A percentile compares a stretch with the other conserved stretches of the same genome.
These are phyloP conservation scores for Cryptosporidium sp. DNA, from an alignment of 169 alveolate species.

Conservation along the genomic window DNA sequence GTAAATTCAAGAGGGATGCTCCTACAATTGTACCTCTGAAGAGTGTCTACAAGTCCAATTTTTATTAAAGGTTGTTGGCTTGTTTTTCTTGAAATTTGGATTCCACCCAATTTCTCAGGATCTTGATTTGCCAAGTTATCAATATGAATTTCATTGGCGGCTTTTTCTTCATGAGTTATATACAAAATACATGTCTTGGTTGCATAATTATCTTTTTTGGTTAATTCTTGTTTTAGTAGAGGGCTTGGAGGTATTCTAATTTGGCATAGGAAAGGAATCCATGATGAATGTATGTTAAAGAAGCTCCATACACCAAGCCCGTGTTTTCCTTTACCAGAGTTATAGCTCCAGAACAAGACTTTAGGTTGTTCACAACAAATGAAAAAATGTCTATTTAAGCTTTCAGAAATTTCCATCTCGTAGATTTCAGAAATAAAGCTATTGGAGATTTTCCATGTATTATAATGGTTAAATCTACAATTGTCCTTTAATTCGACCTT, in stretches of 20 bases:
- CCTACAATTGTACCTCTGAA: slow-evolving; percentile 54
- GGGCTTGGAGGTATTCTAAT: slow-evolving; percentile 1
- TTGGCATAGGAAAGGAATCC: slow-evolving; percentile 48
- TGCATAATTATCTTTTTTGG: not conserved
- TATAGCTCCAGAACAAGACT: slow-evolving; percentile 39
- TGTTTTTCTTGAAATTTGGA: not conserved
- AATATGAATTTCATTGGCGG: not conserved
- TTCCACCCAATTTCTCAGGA: not conserved
- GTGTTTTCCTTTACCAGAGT: slow-evolving; percentile 14
- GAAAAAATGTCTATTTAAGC: slow-evolving; percentile 31
- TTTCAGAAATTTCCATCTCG: slow-evolving; percentile 23
- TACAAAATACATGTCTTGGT: slow-evolving; percentile 32
- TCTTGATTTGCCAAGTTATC: not conserved
- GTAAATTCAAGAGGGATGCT: slow-evolving; percentile 48
- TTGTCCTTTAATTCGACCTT: not conserved
- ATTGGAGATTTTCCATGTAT: slow-evolving; percentile 68
- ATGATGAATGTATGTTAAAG: slow-evolving; percentile 61
- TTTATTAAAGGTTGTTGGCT: slow-evolving; percentile 10
- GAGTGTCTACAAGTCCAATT: slow-evolving; percentile 35
- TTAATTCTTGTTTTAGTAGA: not conserved
- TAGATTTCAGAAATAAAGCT: slow-evolving; percentile 29
- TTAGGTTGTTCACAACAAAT: slow-evolving; percentile 74
- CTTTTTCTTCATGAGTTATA: slow-evolving; percentile 31
- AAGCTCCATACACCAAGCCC: slow-evolving; percentile 68
- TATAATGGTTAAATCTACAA: slow-evolving; percentile 5